Evolutionary conservation across 1,284 basidiomycete species (phyloP).

Genomic region (Rhizopogon parksii): DNA sequence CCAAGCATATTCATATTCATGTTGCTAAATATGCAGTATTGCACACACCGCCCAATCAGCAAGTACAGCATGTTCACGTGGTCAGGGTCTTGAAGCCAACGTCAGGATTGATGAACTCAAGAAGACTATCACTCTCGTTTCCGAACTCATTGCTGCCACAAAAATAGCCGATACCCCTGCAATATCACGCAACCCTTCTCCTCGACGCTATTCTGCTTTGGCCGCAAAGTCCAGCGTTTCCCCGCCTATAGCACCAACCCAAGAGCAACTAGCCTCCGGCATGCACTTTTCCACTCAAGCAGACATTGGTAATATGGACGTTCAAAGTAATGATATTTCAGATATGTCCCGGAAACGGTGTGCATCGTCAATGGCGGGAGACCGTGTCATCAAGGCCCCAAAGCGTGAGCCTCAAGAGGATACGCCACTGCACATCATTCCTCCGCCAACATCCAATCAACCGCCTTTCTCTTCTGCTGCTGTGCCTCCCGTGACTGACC

Average conservation of each 20-base stretch:
- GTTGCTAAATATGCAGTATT: constrained; percentile 31
- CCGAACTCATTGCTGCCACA: constrained; percentile 42
- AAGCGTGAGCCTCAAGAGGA: constrained; percentile 68
- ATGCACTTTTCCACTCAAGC: constrained; percentile 16
- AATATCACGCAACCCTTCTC: constrained; percentile 23
- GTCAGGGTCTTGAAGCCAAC: constrained; percentile 39
- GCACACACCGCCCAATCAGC: constrained; percentile 43
- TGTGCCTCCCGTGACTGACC: constrained; percentile 13
- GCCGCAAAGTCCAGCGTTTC: constrained; percentile 9
- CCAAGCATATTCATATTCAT: constrained; percentile 6
- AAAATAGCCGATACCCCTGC: constrained; percentile 33
- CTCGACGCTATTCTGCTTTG: constrained; percentile 18
- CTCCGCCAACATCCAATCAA: constrained; percentile 23
- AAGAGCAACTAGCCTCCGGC: constrained; percentile 16
- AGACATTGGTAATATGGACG: constrained; percentile 19
- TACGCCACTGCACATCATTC: constrained; percentile 21
- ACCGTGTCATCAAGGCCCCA: constrained; percentile 54
- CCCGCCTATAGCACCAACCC: constrained; percentile 14
- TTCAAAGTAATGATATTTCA: constrained; percentile 20
- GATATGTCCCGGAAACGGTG: constrained; percentile 54
- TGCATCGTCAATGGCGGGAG: constrained; percentile 55
- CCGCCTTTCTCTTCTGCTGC: constrained; percentile 22
- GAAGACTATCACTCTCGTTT: constrained; percentile 41
- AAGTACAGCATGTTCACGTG: constrained; percentile 40
- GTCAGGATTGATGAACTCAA: constrained; percentile 41